These are phyloP conservation scores for Recurvomyces mirabilis DNA, from an alignment of 495 filamentous ascomycete species.

Conservation along the genomic window DNA sequence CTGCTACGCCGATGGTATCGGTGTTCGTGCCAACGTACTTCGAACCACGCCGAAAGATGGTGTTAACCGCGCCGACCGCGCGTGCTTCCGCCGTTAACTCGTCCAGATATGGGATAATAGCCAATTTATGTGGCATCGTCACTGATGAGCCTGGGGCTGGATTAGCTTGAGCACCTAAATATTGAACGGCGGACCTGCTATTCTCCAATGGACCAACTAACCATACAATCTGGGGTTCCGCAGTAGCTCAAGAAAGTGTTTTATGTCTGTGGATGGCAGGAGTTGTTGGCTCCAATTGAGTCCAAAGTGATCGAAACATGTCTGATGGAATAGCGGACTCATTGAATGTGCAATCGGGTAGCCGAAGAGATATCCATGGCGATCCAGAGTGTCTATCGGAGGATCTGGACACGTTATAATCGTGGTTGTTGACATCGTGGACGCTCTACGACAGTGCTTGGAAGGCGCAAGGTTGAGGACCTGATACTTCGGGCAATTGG, in stretches of 20 bases:
- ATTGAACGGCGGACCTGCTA: too few species aligned
- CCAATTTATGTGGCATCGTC: constrained; percentile 67
- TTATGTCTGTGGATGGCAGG: constrained; percentile 42
- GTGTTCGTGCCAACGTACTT: constrained; percentile 61
- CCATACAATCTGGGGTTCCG: constrained; percentile 44
- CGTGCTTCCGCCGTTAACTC: constrained; percentile 54
- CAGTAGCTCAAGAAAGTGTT: constrained; percentile 40
- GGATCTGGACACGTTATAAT: constrained; percentile 10
- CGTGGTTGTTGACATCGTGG: not conserved
- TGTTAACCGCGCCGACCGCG: constrained; percentile 63
- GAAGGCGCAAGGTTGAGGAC: too few species aligned
- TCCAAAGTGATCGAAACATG: constrained; percentile 47
- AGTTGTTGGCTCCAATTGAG: constrained; percentile 53
- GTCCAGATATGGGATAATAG: constrained; percentile 57
- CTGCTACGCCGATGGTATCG: constrained; percentile 60
- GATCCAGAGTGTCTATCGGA: constrained; percentile 30
- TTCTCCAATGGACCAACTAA: constrained; percentile 2
- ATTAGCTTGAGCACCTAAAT: not conserved
- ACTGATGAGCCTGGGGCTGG: constrained; percentile 42
- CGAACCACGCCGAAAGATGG: constrained; percentile 49
- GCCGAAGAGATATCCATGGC: constrained; percentile 45
- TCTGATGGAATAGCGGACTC: constrained; percentile 56
- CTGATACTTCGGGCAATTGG: too few species aligned
- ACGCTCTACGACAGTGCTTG: too few species aligned
- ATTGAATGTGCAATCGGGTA: constrained; percentile 55